Conservation (phyloP, 2,329 filamentous ascomycete species). For the Albophoma yamanashiensis region DNA sequence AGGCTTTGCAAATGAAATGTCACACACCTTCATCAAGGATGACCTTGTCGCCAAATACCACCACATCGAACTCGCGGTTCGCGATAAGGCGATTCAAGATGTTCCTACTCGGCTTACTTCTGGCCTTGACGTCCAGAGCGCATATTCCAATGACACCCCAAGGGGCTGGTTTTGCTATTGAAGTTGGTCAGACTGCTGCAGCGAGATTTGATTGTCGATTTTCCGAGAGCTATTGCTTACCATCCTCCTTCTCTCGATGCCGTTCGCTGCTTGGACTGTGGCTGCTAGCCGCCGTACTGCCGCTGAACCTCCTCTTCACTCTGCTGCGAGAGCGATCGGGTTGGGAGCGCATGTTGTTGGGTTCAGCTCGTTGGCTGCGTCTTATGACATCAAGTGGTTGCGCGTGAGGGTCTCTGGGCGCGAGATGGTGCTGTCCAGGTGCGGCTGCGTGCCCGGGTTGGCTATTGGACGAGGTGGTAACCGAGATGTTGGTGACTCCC, state of each 20-base stretch:
- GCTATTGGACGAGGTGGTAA: slow-evolving; percentile 39
- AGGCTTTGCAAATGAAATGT: neutral
- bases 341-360: slow-evolving; percentile 29
- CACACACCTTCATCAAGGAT: slow-evolving; percentile 74
- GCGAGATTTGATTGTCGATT: neutral
- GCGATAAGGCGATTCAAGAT: slow-evolving; percentile 88
- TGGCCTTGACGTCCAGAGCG: slow-evolving; percentile 87
- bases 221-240: slow-evolving; percentile 15
- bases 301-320: slow-evolving; percentile 66
- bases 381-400: slow-evolving; percentile 34
- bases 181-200: slow-evolving; percentile 15
- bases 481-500: slow-evolving; percentile 38
- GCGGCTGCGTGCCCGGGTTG: slow-evolving; percentile 21
- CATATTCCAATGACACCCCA: slow-evolving; percentile 79
- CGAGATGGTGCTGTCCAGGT: slow-evolving; percentile 30
- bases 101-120: slow-evolving; percentile 93
- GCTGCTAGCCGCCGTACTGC: slow-evolving; percentile 72
- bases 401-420: slow-evolving; percentile 28
- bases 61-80: slow-evolving; percentile 88
- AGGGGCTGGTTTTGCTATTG: slow-evolving; percentile 42
- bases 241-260: slow-evolving; percentile 47
- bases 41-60: slow-evolving; percentile 97
- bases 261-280: slow-evolving; percentile 69
- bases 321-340: slow-evolving; percentile 54
- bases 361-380: slow-evolving; percentile 26